Percentiles rank a stretch among this genome's conserved stretches.
Evolutionary conservation across 2,329 filamentous ascomycete species (phyloP).

Genomic region (Sphaceloma murrayae): DNA sequence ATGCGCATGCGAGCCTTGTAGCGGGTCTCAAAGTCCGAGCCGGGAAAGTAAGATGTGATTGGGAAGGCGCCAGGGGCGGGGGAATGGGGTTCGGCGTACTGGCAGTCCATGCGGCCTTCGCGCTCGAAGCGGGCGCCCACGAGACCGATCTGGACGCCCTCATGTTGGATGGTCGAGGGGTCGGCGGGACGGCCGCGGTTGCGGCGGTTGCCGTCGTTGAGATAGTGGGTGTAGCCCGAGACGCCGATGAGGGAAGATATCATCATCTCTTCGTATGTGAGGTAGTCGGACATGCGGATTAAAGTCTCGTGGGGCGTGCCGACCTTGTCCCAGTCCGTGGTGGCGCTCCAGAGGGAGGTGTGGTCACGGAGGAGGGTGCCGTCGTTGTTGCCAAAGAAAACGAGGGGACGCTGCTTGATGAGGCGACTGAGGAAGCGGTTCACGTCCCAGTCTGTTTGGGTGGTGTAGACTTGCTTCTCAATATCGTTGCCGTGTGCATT

Average conservation of each 20-base stretch:
- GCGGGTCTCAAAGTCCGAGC: slow-evolving; percentile 1
- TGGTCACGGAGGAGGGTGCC: slow-evolving; percentile 26
- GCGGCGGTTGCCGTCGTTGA: slow-evolving; percentile 25
- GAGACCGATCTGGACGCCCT: slow-evolving; percentile 27
- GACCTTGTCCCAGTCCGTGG: slow-evolving; percentile 25
- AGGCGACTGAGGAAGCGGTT: slow-evolving; percentile 23
- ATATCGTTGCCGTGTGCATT: slow-evolving; percentile 22
- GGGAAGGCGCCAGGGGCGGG: background rate
- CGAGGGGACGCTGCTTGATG: slow-evolving; percentile 25
- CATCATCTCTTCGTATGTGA: slow-evolving; percentile 31
- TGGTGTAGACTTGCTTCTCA: slow-evolving; percentile 25
- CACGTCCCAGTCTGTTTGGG: slow-evolving; percentile 19
- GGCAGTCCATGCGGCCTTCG: slow-evolving; percentile 25
- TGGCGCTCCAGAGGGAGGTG: slow-evolving; percentile 4
- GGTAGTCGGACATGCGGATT: slow-evolving; percentile 24
- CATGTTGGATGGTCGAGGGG: slow-evolving; percentile 20
- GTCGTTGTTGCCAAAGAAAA: slow-evolving; percentile 24
- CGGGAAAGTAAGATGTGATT: slow-evolving; percentile 2
- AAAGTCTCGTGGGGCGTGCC: slow-evolving; percentile 21
- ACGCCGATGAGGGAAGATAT: slow-evolving; percentile 26
- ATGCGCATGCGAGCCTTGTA: slow-evolving; percentile 26
- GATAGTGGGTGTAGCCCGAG: slow-evolving; percentile 25
- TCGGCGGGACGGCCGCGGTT: slow-evolving; percentile 20
- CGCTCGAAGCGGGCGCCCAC: slow-evolving; percentile 29
- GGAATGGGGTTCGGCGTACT: slow-evolving; percentile 15